Base-by-base conservation (phyloP, 164 flowering plant species). In the Liquidambar formosana region DNA sequence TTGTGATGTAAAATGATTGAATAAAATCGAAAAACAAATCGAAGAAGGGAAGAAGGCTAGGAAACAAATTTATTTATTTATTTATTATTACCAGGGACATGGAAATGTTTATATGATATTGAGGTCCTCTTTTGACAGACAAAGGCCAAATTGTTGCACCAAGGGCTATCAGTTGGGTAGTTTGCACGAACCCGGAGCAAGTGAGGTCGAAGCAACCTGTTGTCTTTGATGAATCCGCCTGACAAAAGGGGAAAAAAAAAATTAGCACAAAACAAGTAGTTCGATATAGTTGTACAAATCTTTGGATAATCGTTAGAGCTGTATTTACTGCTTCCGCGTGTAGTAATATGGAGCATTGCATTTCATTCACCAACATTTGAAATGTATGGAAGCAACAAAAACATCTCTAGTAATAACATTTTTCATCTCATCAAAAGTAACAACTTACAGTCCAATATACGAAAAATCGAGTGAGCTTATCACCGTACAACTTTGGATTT, bases 401-500 rank as follows among this genome's bases (percentile, higher is more conserved):
- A 33, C 41, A 33, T 33, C 2, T 33, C 2, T 33, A 33, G 2
- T 2, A 2, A 33, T 33, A 33, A 2, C 41, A 33, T 33, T 33
- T 33, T 33, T 33, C 41, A 2, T 33, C 6, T 6, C 41, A 33
- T 33, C 6, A 33, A 33, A 33, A 33, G 41, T 33, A 33, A 33
- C 79, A 33, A 33, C 79, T 72, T 57, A 73, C 79, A 5, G 79
- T 77, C 79, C 79, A 77, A 44, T 63, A 46, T 12, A 10, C 38
- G 57, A 69, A 72, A 22, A 73, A 28, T 15, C 76, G 58, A 0
- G 73, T 33, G 0, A 0, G 33, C 11, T 0, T 19, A 49, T 77
- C 71, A 10, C 79, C 76, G 38, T 69, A 77, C 22, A 77, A 28
- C 14, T 33, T 54, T 2, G 73, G 79, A 59, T 76, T 68, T 25